Percentiles rank a stretch among this genome's conserved stretches.
Conservation (phyloP, 805 yeast species). For the Groenewaldozyma tartarivorans region DNA sequence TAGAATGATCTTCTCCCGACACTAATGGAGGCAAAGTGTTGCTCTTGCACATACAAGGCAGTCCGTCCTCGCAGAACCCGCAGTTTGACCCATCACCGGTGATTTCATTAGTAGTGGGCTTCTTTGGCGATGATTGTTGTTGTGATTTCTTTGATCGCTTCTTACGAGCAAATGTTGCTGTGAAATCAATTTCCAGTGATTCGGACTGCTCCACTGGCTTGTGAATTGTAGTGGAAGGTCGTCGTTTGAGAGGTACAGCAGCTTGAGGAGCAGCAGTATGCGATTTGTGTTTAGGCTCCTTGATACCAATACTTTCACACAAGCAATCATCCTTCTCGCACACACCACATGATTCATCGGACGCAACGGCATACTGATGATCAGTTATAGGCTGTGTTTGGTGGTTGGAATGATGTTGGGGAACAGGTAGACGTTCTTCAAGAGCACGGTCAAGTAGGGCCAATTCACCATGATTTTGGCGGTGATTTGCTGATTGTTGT, state of each 20-base stretch:
- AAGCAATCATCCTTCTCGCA: conserved; percentile 61
- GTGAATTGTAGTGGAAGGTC: neutral
- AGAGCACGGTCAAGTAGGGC: conserved; percentile 26
- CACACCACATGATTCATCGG: conserved; percentile 45
- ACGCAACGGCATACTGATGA: neutral
- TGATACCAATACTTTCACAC: conserved; percentile 38
- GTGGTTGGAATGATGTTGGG: conserved; percentile 3
- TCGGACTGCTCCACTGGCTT: conserved; percentile 7
- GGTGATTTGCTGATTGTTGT: conserved; percentile 21
- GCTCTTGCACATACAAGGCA: conserved; percentile 90
- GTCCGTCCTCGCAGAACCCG: conserved; percentile 88
- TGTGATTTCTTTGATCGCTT: neutral
- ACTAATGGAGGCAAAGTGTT: conserved; percentile 18
- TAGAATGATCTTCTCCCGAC: conserved; percentile 12
- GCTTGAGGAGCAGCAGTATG: neutral
- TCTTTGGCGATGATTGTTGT: conserved; percentile 3
- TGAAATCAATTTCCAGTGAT: conserved; percentile 47
- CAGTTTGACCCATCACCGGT: conserved; percentile 36
- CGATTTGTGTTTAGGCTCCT: conserved; percentile 2
- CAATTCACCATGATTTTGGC: conserved; percentile 4
- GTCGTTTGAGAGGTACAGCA: neutral
- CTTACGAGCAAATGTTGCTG: conserved; percentile 30
- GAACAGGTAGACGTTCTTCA: conserved; percentile 27
- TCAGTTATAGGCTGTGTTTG: neutral
- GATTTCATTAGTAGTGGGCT: conserved; percentile 9